phyloP scores from a whole-genome alignment of 805 yeast genomes.

The Yamadazyma nakazawae region DNA sequence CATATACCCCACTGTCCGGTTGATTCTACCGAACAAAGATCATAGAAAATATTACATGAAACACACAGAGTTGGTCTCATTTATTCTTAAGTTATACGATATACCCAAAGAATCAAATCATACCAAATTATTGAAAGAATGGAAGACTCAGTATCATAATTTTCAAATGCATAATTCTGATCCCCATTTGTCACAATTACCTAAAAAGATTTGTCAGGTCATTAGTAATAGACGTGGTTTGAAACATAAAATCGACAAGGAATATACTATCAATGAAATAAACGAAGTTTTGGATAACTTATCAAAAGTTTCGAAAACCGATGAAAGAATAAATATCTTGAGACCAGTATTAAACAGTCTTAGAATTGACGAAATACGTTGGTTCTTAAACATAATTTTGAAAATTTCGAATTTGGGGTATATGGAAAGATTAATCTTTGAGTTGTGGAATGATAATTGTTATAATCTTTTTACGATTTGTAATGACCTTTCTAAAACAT shows the following conservation, averaged over 20 bases:
- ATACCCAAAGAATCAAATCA: slow-evolving; percentile 63
- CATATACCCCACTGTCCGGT: slow-evolving; percentile 62
- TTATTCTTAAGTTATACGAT: slow-evolving; percentile 47
- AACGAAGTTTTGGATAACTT: slow-evolving; percentile 30
- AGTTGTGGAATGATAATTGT: slow-evolving; percentile 79
- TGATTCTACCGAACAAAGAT: slow-evolving; percentile 64
- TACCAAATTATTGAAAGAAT: slow-evolving; percentile 38
- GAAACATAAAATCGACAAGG: slow-evolving; percentile 22
- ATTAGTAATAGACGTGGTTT: slow-evolving; percentile 52
- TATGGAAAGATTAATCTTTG: slow-evolving; percentile 56
- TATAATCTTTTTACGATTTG: slow-evolving; percentile 60
- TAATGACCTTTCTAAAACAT: slow-evolving; percentile 57
- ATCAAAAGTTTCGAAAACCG: slow-evolving; percentile 19
- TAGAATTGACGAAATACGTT: slow-evolving; percentile 61
- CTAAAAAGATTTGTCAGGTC: slow-evolving; percentile 49
- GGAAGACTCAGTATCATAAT: slow-evolving; percentile 34
- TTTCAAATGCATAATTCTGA: slow-evolving; percentile 21
- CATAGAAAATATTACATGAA: slow-evolving; percentile 58
- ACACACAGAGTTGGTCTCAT: slow-evolving; percentile 56
- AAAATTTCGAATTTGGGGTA: slow-evolving; percentile 58
- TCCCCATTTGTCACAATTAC: slow-evolving; percentile 34
- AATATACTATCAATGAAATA: slow-evolving; percentile 26
- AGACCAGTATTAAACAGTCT: slow-evolving; percentile 49
- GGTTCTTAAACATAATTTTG: slow-evolving; percentile 65
- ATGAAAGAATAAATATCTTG: slow-evolving; percentile 44